These are phyloP conservation scores for Sanguinoderma infundibulare DNA, from an alignment of 1,284 basidiomycete species.

Conservation along the genomic window DNA sequence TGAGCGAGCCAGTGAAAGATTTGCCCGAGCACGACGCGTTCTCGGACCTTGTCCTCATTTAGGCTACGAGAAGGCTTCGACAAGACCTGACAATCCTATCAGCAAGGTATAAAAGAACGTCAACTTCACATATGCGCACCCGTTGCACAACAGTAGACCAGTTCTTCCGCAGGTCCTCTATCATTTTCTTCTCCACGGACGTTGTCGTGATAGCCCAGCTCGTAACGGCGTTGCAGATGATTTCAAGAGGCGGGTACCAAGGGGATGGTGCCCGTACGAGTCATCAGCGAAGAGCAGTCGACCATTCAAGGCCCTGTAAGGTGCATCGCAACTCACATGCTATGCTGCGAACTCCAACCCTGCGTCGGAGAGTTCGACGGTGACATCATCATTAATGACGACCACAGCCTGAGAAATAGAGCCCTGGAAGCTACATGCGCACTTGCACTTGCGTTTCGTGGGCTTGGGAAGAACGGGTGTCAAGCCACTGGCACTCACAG, in stretches of 20 bases:
- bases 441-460: constrained; percentile 5
- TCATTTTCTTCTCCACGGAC: constrained; percentile 2
- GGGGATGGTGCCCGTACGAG: not conserved
- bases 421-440: constrained; percentile 5
- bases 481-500: constrained; percentile 8
- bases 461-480: not conserved
- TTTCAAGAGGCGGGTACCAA: constrained; percentile 7
- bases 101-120: not conserved
- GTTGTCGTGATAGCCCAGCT: not conserved
- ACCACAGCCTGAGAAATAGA: not conserved
- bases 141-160: constrained; percentile 8
- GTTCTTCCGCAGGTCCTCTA: constrained; percentile 9
- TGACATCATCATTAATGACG: too few relatives aligned
- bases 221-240: constrained; percentile 6
- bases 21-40: too few relatives aligned
- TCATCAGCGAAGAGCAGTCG: too few relatives aligned
- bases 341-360: too few relatives aligned
- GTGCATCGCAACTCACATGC: not conserved
- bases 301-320: too few relatives aligned
- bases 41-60: too few relatives aligned
- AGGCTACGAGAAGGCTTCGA: constrained; percentile 6
- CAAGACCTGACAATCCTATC: constrained; percentile 5
- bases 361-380: too few relatives aligned
- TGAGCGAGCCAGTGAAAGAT: too few relatives aligned
- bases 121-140: not conserved